A percentile compares a stretch with the other conserved stretches of the same genome.
Conservation (phyloP, 352 stramenopile genomes). For the Globisporangium paddicum region DNA sequence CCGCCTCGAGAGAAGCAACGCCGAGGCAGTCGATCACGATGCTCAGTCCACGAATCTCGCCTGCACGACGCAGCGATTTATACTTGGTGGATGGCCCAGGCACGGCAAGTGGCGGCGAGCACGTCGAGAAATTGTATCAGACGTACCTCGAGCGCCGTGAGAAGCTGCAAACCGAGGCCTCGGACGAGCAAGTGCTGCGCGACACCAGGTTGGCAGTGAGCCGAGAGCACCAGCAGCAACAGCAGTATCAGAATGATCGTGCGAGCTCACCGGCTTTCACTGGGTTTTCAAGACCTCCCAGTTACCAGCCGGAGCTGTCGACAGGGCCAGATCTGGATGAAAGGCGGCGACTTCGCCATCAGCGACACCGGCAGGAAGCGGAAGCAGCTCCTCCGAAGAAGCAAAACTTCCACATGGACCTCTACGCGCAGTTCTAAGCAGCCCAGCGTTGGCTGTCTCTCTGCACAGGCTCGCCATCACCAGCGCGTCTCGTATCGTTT, state of each 20-base stretch:
- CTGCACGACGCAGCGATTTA: constrained; percentile 1
- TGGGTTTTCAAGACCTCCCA: too few species aligned
- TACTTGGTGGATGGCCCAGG: not conserved
- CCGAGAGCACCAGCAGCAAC: constrained; percentile 5
- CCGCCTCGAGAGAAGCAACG: not conserved
- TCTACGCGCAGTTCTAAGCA: constrained; percentile 6
- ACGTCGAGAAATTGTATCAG: constrained; percentile 7
- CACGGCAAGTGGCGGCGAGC: not conserved
- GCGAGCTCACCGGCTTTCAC: not conserved
- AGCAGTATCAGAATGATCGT: not conserved
- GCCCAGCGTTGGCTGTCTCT: too few species aligned
- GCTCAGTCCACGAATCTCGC: not conserved
- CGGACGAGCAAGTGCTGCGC: not conserved
- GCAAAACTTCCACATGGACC: constrained; percentile 9
- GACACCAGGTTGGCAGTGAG: not conserved
- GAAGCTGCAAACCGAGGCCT: constrained; percentile 1
- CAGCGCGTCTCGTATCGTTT: too few species aligned
- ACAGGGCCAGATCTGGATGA: not conserved
- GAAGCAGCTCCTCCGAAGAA: not conserved
- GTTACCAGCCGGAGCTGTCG: not conserved
- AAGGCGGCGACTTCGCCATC: not conserved
- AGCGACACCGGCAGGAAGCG: not conserved
- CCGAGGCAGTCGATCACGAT: not conserved
- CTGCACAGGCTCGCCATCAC: too few species aligned
- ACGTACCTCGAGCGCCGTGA: constrained; percentile 2